Percentiles rank a stretch among this genome's conserved stretches.
phyloP scores from a whole-genome alignment of 1,284 basidiomycete species.

The Paramarasmius palmivorus region DNA sequence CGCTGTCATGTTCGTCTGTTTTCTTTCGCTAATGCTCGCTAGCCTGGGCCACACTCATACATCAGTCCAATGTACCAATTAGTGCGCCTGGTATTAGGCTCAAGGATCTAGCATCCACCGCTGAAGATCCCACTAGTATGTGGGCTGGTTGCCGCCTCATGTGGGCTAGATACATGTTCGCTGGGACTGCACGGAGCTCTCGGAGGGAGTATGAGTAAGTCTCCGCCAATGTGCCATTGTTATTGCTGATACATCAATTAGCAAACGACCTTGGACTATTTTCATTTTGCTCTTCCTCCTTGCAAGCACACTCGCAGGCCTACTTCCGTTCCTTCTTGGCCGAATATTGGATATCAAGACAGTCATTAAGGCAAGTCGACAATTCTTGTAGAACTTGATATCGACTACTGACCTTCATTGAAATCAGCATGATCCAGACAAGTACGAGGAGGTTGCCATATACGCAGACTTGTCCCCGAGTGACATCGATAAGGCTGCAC shows the following conservation, averaged over 20 bases:
- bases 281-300: slow-evolving; percentile 33
- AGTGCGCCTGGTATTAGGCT: slow-evolving; percentile 32
- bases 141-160: slow-evolving; percentile 28
- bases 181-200: slow-evolving; percentile 26
- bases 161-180: slow-evolving; percentile 30
- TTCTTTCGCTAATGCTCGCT: slow-evolving; percentile 1
- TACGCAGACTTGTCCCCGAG: background rate
- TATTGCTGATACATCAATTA: slow-evolving; percentile 11
- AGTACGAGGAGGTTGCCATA: background rate
- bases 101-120: slow-evolving; percentile 32
- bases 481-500: slow-evolving; percentile 15
- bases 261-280: slow-evolving; percentile 34
- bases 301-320: slow-evolving; percentile 23
- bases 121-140: slow-evolving; percentile 25
- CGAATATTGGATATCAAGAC: slow-evolving; percentile 34
- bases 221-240: background rate
- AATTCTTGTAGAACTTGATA: background rate
- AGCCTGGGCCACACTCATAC: slow-evolving; percentile 46
- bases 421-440: background rate
- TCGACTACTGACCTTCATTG: no score
- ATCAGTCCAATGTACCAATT: slow-evolving; percentile 31
- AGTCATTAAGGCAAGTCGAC: slow-evolving; percentile 23
- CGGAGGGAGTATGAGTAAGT: slow-evolving; percentile 36
- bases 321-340: slow-evolving; percentile 33
- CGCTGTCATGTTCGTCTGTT: background rate